Base-by-base conservation (phyloP, 805 yeast genomes). In the Ogataea minuta region DNA sequence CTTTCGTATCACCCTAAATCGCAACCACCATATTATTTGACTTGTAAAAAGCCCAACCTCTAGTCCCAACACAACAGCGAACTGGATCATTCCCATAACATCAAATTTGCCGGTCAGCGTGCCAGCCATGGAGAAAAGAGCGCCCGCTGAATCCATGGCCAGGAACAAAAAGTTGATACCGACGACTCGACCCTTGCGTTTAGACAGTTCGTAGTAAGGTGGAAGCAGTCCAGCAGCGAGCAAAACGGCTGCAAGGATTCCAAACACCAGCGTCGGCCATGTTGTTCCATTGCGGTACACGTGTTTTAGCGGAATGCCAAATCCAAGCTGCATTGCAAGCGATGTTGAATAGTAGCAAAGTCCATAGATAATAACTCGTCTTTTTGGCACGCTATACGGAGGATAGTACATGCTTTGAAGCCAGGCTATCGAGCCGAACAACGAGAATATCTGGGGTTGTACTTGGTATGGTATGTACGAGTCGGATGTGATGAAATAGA, bases 81-180 rank as follows among this genome's bases (percentile, higher is more conserved):
- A 91, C 28, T 89, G 68, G 0, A 84, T 71, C 56, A 86, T 73
- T 28, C 96, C 95, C 76, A 91, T 71, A 11, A 78, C 57, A 60
- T 91, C 96, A 59, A 84, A 58, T 19, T 67, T 68, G 3, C 82
- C 95, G 15, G 79, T 71, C 4, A 65, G 53, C 23, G 72, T 71
- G 50, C 80, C 70, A 28, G 75, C 70, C 63, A 85, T 72, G 9
- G 95, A 84, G 49, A 87, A 78, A 28, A 68, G 63, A 0, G 97
- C 96, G 7, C 98, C 98, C 17, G 76, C 46, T 4, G 85, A 76
- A 59, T 91, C 97, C 64, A 90, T 64, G 4, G 71, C 53, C 42
- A 91, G 67, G 48, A 91, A 91, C 3, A 84, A 49, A 54, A 91
- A 89, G 57, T 89, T 89, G 54, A 91, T 83, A 0, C 98, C 81